Evolutionary conservation across 2,329 filamentous ascomycete genomes (phyloP).

Genomic region (Alternaria triticina): DNA sequence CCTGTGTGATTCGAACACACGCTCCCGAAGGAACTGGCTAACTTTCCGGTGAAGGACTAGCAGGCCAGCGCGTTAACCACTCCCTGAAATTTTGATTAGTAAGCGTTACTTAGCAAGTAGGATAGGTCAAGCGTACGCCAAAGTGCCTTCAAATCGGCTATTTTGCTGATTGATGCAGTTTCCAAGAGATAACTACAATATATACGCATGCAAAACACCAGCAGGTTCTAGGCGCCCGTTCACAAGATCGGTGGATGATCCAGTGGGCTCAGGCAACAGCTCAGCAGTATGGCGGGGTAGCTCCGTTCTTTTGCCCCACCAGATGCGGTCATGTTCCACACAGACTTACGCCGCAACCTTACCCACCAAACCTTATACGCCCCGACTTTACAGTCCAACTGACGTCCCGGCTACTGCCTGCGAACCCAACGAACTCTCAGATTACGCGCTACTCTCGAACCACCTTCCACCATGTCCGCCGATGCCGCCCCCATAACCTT

Average conservation of each 20-base stretch:
- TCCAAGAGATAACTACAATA: rapidly evolving
- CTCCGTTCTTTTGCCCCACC: background rate
- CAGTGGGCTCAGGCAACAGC: background rate
- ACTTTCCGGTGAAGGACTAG: slow-evolving; percentile 23
- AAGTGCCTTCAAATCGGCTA: slow-evolving; percentile 1
- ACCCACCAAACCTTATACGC: background rate
- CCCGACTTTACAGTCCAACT: background rate
- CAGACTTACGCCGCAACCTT: background rate
- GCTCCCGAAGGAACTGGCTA: slow-evolving; percentile 39
- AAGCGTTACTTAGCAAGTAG: background rate
- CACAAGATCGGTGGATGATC: background rate
- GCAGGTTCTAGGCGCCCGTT: background rate
- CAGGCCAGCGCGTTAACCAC: slow-evolving; percentile 38
- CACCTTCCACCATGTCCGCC: slow-evolving; percentile 63
- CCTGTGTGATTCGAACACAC: slow-evolving; percentile 39
- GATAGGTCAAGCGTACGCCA: background rate
- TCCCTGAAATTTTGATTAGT: slow-evolving; percentile 7
- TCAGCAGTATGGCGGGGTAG: background rate
- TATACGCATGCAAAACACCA: background rate
- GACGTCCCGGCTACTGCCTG: background rate
- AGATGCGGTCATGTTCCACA: background rate
- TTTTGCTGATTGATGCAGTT: background rate
- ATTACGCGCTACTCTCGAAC: background rate
- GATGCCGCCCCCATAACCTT: slow-evolving; percentile 67
- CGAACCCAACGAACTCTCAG: background rate